Base-by-base conservation (phyloP, 305 asterid genomes). In the Fraxinus baroniana region DNA sequence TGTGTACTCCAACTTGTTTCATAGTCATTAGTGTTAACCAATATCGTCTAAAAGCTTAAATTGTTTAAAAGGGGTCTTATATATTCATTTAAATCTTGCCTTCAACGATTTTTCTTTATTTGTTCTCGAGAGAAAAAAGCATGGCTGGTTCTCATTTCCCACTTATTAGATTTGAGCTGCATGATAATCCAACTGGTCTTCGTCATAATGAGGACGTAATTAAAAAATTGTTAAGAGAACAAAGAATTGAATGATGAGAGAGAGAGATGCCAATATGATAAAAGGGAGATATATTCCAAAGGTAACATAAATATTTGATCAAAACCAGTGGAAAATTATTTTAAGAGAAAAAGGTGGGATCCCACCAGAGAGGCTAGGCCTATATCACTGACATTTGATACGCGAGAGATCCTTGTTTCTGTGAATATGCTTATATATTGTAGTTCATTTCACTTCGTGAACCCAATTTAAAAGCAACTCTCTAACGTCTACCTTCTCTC, bases 351-450 rank as follows among this genome's bases (percentile, higher is more conserved):
- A 85, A 86, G 86, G 85, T 87, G 89, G 93, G 91, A 74, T 81
- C 88, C 94, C 94, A 87, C 91, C 80, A 86, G 55, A 81, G 81
- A 80, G 89, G 82, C 79, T 68, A 79, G 82, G 89, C 91, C 89
- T 84, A 86, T 89, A 88, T 84, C 89, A 83, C 20, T 79, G 60
- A 83, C 84, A 82, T 87, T 88, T 85, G 83, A 68, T 60, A 81
- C 77, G 68, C 80, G 82, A 84, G 87, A 87, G 87, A 87, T 81
- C 86, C 88, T 84, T 82, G 86, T 80, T 77, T 87, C 83, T 81
- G 32, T 86, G 83, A 81, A 88, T 81, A 82, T 81, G 87, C 90
- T 66, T 87, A 84, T 89, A 89, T 90, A 91, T 91, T 84, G 75
- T 86, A 86, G 87, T 88, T 86, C 88, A 85, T 49, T 92, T 88